Percentiles rank a stretch among this genome's conserved stretches.
phyloP scores from a whole-genome alignment of 2,329 filamentous ascomycete genomes.

The Trichoderma atrobrunneum region DNA sequence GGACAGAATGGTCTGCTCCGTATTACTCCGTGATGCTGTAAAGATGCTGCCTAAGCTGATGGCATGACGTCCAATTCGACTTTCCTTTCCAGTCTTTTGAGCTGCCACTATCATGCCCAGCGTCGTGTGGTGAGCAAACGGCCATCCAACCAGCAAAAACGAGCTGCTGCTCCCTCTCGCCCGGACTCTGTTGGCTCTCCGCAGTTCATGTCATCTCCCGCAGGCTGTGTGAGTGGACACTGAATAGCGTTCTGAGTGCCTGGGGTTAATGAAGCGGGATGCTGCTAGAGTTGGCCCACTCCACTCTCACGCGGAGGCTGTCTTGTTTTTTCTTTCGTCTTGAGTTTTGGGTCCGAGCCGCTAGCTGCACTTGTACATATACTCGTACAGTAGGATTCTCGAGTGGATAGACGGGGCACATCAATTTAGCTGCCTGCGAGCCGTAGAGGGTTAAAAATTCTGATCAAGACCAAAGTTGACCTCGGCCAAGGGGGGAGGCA shows the following conservation, averaged over 20 bases:
- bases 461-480: neutral
- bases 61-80: neutral
- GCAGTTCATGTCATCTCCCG: conserved; percentile 14
- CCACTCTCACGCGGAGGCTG: neutral
- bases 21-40: neutral
- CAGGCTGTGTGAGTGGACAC: conserved; percentile 5
- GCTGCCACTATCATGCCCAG: neutral
- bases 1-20: neutral
- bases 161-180: neutral
- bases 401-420: neutral
- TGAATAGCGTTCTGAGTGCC: neutral
- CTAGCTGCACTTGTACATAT: neutral
- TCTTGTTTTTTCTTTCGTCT: neutral
- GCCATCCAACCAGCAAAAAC: neutral
- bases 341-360: conserved; percentile 1
- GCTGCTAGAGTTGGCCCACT: conserved; percentile 7
- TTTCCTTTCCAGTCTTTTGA: neutral
- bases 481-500: neutral
- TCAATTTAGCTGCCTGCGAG: neutral
- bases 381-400: neutral
- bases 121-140: neutral
- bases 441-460: neutral
- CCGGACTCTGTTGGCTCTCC: neutral
- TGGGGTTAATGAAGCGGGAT: conserved; percentile 16
- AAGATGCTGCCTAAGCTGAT: neutral